phyloP scores from a whole-genome alignment of 2,329 filamentous ascomycete species.

The Coniochaeta sp. region DNA sequence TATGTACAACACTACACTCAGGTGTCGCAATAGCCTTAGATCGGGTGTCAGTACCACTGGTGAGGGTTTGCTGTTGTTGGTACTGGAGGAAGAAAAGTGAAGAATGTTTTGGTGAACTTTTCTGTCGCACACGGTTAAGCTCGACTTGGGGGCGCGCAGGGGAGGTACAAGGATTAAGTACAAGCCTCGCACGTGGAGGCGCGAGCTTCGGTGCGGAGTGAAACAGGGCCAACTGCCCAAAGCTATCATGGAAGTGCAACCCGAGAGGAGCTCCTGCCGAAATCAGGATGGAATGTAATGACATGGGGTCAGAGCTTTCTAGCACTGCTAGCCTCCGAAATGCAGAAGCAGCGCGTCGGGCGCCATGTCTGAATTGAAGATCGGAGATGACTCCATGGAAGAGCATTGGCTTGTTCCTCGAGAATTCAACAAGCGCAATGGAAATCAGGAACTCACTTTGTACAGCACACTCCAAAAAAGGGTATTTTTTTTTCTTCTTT shows the following conservation, averaged over 20 bases:
- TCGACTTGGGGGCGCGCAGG: neutral
- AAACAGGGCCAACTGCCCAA: neutral
- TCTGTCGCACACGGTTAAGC: neutral
- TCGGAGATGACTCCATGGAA: neutral
- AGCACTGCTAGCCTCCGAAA: neutral
- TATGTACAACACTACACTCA: neutral
- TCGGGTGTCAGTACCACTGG: neutral
- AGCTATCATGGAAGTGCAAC: neutral
- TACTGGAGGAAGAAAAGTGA: neutral
- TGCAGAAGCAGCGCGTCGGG: neutral
- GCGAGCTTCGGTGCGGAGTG: neutral
- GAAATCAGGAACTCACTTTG: neutral
- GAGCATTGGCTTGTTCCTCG: neutral
- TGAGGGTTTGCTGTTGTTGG: neutral
- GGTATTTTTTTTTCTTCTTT: neutral
- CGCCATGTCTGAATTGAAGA: neutral
- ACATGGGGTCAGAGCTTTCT: neutral
- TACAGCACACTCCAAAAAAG: neutral
- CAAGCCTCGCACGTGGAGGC: slow-evolving; percentile 1
- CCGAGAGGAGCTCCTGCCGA: neutral
- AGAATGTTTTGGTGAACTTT: neutral
- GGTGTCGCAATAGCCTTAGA: neutral
- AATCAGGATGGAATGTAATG: neutral
- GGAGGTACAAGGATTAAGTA: slow-evolving; percentile 1
- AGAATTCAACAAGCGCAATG: neutral